A percentile compares a stretch with the other conserved stretches of the same genome.
Evolutionary conservation across 75 land plant species (phyloP).

Genomic region (Sequoiadendron giganteum): DNA sequence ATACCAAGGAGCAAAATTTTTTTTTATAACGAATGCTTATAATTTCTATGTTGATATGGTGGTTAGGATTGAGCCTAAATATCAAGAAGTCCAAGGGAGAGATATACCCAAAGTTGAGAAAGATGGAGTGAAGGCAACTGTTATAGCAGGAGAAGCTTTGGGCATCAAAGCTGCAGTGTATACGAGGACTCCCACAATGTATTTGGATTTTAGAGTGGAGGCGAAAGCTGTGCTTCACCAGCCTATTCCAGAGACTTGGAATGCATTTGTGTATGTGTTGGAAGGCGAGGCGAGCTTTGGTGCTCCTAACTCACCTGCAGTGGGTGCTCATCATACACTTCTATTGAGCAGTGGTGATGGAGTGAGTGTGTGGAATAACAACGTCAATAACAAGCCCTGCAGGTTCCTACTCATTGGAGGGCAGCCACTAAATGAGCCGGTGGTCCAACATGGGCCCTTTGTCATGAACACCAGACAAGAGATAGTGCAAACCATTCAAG

Average conservation of each 20-base stretch:
- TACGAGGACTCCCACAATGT: conserved; percentile 89
- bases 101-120: conserved; percentile 47
- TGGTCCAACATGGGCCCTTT: too few species aligned
- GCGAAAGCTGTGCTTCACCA: conserved; percentile 49
- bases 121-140: conserved; percentile 52
- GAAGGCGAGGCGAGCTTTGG: too few species aligned
- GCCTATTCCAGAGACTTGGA: conserved; percentile 37
- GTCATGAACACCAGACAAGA: too few species aligned
- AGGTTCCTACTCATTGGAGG: conserved; percentile 82
- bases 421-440: conserved; percentile 48
- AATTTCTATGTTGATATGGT: not conserved
- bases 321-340: conserved; percentile 48
- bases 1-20: too few species aligned
- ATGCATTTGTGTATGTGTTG: not conserved
- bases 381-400: conserved; percentile 28
- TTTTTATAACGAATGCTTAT: not conserved
- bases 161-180: conserved; percentile 68
- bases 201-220: conserved; percentile 40
- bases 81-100: conserved; percentile 47
- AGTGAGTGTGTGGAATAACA: conserved; percentile 59
- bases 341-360: conserved; percentile 67
- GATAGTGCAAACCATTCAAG: too few species aligned
- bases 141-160: conserved; percentile 66
- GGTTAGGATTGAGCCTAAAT: conserved; percentile 57
- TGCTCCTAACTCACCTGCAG: too few species aligned